Evolutionary conservation across 169 alveolate species (phyloP), one percentile per base, ranked within the genome.

Genomic region (Cryptosporidium viatorum): DNA sequence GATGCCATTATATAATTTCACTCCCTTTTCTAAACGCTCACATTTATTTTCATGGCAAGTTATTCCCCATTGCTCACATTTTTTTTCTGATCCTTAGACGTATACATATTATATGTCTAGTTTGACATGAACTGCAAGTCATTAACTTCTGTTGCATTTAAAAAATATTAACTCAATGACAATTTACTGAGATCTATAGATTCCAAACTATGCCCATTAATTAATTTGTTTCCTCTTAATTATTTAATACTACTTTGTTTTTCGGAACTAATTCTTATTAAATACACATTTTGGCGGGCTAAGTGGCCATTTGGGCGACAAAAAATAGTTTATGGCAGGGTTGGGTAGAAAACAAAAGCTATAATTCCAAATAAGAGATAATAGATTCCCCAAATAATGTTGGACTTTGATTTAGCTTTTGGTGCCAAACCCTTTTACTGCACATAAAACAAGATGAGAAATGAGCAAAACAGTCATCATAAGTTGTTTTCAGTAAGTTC

Each of bases 91-190:
- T 65, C 12, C 51, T 26, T 73, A 73, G 86, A 73, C 86, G 70
- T 73, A 70, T 73, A 59, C 86, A 73, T 73, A 58, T 3, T 18
- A 35, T 59, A 55, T 73, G 86, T 73, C 86, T 73, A 73, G 68
- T 16, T 41, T 73, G 86, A 73, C 86, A 31, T 55, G 31, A 55
- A 10, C 18, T n/a, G 8, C 8, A 12, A 26, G 9, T 33, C 2
- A 14, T 10, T 33, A 14, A 37, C 29, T 67, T 67, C 29, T 10
- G n/a, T 26, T 1, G 8, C 10, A 37, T 33, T n/a, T 60, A 50
- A 67, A 18, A 29, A 67, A 67, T 14, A 67, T 67, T 0, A n/a
- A 31, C 7, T 37, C 18, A 10, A 18, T 3, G 0, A 33, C 18
- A 31, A 21, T 9, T 2, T 67, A 33, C 18, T 16, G 18, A 21